These are phyloP conservation scores for Penstemon davidsonii DNA, from an alignment of 257 asterid genomes.

Conservation along the genomic window DNA sequence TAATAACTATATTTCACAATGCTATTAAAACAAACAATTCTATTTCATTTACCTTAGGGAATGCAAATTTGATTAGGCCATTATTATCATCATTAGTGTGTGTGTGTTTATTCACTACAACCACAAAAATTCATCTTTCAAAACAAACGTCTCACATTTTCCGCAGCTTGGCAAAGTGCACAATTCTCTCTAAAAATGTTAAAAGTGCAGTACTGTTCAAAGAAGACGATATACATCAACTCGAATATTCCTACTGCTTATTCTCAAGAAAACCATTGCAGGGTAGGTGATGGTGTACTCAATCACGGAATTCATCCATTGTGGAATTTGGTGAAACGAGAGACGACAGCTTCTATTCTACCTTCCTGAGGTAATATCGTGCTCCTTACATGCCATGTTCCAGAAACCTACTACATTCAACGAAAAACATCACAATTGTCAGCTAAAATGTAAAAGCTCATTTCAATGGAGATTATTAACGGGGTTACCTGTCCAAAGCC, in stretches of 20 bases:
- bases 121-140: too few relatives aligned
- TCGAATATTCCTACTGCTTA: not conserved
- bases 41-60: too few relatives aligned
- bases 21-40: too few relatives aligned
- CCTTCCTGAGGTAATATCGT: constrained; percentile 94
- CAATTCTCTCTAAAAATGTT: too few relatives aligned
- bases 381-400: constrained; percentile 96
- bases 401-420: constrained; percentile 56
- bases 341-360: constrained; percentile 69
- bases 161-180: too few relatives aligned
- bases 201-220: not conserved
- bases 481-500: constrained; percentile 88
- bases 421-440: not conserved
- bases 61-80: too few relatives aligned
- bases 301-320: constrained; percentile 73
- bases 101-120: too few relatives aligned
- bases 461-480: not conserved
- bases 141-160: too few relatives aligned
- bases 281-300: constrained; percentile 24
- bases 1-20: too few relatives aligned
- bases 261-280: not conserved
- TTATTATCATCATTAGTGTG: too few relatives aligned
- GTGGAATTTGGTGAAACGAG: constrained; percentile 82
- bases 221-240: constrained; percentile 1
- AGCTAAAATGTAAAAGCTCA: not conserved